Base-by-base conservation (phyloP, 2,329 filamentous ascomycete genomes). In the Macrophomina phaseolina region DNA sequence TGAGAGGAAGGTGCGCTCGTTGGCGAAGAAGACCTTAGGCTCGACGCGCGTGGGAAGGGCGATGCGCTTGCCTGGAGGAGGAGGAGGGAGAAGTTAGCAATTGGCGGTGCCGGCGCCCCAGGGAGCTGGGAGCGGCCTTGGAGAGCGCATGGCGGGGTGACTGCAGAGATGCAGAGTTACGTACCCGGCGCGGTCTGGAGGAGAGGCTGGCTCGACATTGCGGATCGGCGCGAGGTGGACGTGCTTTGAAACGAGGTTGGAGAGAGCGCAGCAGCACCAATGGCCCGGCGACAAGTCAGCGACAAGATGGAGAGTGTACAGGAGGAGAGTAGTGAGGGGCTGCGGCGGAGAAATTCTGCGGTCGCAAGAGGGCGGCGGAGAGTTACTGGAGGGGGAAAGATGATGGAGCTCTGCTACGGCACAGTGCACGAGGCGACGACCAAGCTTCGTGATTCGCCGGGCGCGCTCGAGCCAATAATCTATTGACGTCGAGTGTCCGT, bases 21-120 rank as follows among this genome's bases (percentile, higher is more conserved):
- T 99, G 82, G 95, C 95, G 86, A 99, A 99, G 89, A 98, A 99
- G 85, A 99, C 95, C 83, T 99, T 99, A 75, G 95, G 95, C 82
- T 99, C 95, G 81, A 99, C 94, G 73, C 95, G 93, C 68, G 94
- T 97, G 67, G 95, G 95, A 71, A 99, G 92, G 75, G 95, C 94
- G 79, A 99, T 98, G 78, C 94, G 93, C 85, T 99, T 99, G 87
- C 94, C 94, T 97, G 74, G 61, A 53, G 46, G 64, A 52, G 46
- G 62, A 52, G 49, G 18, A 55, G 36, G 64, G 53, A 49, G 18
- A 49, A 63, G 69, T 65, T 49, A 61, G 63, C 71, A 69, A 68
- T 6, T 36, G 36, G 38, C 70, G 42, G 40, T 65, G 67, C 67
- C 56, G 58, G 51, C 38, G 40, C 62, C 53, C 61, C 23, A 23